Evolutionary conservation across 1,139 yeast genomes (phyloP), one percentile per base, ranked within the genome.

Genomic region (Trichomonascaceae sp.): DNA sequence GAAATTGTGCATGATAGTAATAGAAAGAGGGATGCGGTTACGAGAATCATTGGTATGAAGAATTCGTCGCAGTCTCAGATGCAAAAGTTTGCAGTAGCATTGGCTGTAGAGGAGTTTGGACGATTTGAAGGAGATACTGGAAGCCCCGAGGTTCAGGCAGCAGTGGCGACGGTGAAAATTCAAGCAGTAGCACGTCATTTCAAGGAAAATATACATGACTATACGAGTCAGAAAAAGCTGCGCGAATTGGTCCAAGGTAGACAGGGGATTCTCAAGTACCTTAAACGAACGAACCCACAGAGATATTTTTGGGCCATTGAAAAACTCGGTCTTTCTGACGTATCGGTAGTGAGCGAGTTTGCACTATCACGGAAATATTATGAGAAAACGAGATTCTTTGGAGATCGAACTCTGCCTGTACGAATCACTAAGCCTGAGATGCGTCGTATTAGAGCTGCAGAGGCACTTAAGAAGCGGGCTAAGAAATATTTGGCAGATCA

Each of bases 61-160:
- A 91, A 91, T 70, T 79, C 95, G 30, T 78, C 78, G 62, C 76
- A 78, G 49, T 69, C 72, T 30, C 91, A 87, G 60, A 76, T 77
- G 57, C 76, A 79, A 66, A 80, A 80, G 60, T 68, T 82, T 61
- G 88, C 91, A 20, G 74, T 82, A 7, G 70, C 72, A 51, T 70
- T 85, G 55, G 96, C 97, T 0, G 78, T 82, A 53, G 73, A 79
- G 61, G 97, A 90, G 71, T 90, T 93, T 69, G 83, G 82, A 61
- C 79, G 96, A 65, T 78, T 80, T 59, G 89, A 84, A 51, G 96
- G 96, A 51, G 98, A 93, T 68, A 88, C 97, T 0, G 97, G 96
- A 0, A 87, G 96, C 0, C 83, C 96, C 51, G 98, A 91, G 72
- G 97, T 90, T 30, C 97, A 91, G 70, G 96, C 98, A 1, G 98